Conservation (phyloP, 768 basidiomycete species). For the Psilocybe cubensis region DNA sequence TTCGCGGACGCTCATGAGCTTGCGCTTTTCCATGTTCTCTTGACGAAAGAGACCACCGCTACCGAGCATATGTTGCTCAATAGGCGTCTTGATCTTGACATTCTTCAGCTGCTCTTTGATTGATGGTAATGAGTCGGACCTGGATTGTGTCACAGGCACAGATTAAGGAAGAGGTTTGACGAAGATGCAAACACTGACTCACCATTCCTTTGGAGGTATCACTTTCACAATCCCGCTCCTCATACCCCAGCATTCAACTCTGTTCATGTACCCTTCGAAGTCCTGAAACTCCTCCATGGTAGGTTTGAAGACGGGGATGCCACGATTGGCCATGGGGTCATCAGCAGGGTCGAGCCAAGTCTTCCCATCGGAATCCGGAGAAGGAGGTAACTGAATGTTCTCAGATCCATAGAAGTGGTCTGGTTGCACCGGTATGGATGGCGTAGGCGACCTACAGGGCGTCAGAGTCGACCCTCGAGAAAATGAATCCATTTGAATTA, state of each 20-base stretch:
- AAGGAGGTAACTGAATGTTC: constrained; percentile 51
- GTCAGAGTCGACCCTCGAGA: constrained; percentile 47
- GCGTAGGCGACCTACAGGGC: constrained; percentile 57
- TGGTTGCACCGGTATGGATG: constrained; percentile 63
- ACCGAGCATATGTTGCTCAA: constrained; percentile 93
- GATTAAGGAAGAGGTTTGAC: constrained; percentile 9
- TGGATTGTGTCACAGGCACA: constrained; percentile 23
- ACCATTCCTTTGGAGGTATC: constrained; percentile 96
- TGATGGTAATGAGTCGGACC: constrained; percentile 76
- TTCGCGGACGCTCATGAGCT: constrained; percentile 82
- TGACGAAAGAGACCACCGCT: constrained; percentile 85
- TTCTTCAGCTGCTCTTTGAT: constrained; percentile 69
- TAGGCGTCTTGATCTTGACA: constrained; percentile 86
- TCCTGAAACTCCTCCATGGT: constrained; percentile 89
- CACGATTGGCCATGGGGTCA: constrained; percentile 80
- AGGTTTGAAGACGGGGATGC: constrained; percentile 96
- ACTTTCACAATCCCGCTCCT: constrained; percentile 95
- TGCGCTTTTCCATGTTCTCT: constrained; percentile 89
- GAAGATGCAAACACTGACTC: constrained; percentile 29
- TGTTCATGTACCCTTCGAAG: constrained; percentile 90
- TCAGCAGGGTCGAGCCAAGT: constrained; percentile 78
- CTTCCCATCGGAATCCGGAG: constrained; percentile 64
- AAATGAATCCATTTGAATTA: constrained; percentile 31
- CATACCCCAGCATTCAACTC: constrained; percentile 88
- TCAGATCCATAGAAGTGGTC: constrained; percentile 83